Evolutionary conservation across 495 filamentous ascomycete genomes (phyloP).

Genomic region (Lepraria neglecta): DNA sequence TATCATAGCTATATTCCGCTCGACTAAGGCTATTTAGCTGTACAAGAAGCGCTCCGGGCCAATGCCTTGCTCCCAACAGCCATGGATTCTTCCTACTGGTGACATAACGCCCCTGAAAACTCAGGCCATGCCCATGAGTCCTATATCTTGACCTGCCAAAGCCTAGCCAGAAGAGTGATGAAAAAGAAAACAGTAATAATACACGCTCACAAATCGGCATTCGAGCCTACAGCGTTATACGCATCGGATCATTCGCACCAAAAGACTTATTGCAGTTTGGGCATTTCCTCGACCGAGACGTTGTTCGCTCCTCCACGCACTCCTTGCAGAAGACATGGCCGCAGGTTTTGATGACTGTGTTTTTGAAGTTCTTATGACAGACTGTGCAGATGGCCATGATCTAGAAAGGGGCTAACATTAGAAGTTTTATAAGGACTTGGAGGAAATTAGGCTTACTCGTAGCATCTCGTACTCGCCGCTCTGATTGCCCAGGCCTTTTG

Average conservation of each 20-base stretch:
- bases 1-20: too few species aligned
- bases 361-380: constrained; percentile 85
- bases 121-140: too few species aligned
- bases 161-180: neutral
- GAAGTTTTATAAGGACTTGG: too few species aligned
- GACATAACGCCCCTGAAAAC: too few species aligned
- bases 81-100: too few species aligned
- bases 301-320: constrained; percentile 80
- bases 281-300: constrained; percentile 87
- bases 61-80: too few species aligned
- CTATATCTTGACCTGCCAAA: too few species aligned
- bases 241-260: constrained; percentile 83
- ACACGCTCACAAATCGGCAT: neutral
- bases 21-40: too few species aligned
- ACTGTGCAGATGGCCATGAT: constrained; percentile 82
- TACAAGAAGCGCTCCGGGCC: too few species aligned
- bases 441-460: constrained; percentile 53
- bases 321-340: constrained; percentile 93
- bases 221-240: constrained; percentile 44
- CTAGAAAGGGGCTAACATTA: constrained; percentile 37
- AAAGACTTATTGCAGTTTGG: constrained; percentile 88
- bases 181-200: constrained; percentile 8
- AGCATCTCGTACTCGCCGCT: constrained; percentile 76
- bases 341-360: constrained; percentile 85
- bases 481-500: constrained; percentile 69